Evolutionary conservation across 2,329 filamentous ascomycete species (phyloP), one percentile per base, ranked within the genome.

Genomic region (Fusarium clavum): DNA sequence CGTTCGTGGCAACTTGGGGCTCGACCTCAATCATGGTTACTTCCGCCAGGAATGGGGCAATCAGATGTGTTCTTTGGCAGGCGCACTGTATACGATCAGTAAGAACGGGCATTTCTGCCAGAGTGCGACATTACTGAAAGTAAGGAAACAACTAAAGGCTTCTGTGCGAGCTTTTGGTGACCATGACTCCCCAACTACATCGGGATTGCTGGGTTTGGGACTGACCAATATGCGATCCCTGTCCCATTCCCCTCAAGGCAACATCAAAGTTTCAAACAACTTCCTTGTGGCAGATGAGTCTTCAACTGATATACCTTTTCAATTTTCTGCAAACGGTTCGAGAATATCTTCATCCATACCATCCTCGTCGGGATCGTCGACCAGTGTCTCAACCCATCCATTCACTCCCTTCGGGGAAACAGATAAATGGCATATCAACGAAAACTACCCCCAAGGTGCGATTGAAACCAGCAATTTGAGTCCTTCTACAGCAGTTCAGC

Each of bases 131-230:
- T 59, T 79, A 12, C 70, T 75, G 8, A 53, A 48, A 11, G 67
- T 77, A 4, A 72, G 73, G 16, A 80, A 76, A 69, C 75, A 76
- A 25, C 64, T 79, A 24, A 79, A 77, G 64, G 66, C 67, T 2
- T 75, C 74, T 27, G 55, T 74, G 14, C 72, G 72, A 16, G 64
- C 71, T 22, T 73, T 74, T 40, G 70, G 67, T 9, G 54, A 58
- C 5, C 54, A 65, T 12, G 58, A 51, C 14, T 59, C 57, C 22
- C 67, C 76, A 5, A 64, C 65, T 63, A 71, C 67, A 7, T 57
- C 74, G 3, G 69, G 69, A 5, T 34, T 70, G 10, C 32, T 75
- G n/a, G 69, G 69, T 29, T 63, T 64, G 6, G 63, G 62, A 22
- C 62, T 63, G 51, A 65, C 49, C 58, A 60, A 46, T 16, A 58